Conservation (phyloP, 1,139 yeast species). For the Starmera stellimalicola region DNA sequence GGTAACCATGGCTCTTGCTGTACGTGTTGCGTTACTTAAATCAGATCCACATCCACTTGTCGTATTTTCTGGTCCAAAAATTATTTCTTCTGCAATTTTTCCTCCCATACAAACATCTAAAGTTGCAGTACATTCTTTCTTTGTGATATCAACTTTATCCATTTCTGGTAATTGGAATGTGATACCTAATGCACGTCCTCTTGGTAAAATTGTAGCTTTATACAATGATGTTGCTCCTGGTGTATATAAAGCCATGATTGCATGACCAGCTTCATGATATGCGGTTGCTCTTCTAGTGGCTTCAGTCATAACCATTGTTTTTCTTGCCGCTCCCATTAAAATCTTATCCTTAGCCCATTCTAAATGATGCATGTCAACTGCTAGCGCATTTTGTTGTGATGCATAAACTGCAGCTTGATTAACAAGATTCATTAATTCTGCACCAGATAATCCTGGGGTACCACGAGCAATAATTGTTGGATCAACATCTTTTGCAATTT, state of each 20-base stretch:
- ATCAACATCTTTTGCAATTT: slow-evolving; percentile 76
- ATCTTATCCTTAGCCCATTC: slow-evolving; percentile 99
- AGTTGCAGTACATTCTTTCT: slow-evolving; percentile 80
- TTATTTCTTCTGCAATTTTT: slow-evolving; percentile 89
- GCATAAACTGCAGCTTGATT: slow-evolving; percentile 98
- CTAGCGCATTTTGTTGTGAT: slow-evolving; percentile 81
- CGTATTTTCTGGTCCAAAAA: slow-evolving; percentile 85
- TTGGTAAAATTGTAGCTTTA: slow-evolving; percentile 92
- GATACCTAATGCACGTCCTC: slow-evolving; percentile 94
- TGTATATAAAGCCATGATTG: slow-evolving; percentile 92
- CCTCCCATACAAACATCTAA: slow-evolving; percentile 99
- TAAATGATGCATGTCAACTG: slow-evolving; percentile 84
- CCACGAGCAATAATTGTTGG: slow-evolving; percentile 89
- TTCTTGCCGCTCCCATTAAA: slow-evolving; percentile 95
- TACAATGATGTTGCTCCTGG: slow-evolving; percentile 94
- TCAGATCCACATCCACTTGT: slow-evolving; percentile 95
- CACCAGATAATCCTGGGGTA: slow-evolving; percentile 96
- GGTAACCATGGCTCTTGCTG: slow-evolving; percentile 95
- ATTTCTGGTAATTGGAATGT: slow-evolving; percentile 97
- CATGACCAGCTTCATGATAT: slow-evolving; percentile 98
- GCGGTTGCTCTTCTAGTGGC: slow-evolving; percentile 92
- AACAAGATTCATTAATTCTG: slow-evolving; percentile 89
- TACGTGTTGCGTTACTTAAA: slow-evolving; percentile 78
- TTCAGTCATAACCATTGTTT: slow-evolving; percentile 95
- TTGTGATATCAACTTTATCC: slow-evolving; percentile 94